phyloP scores from a whole-genome alignment of 345 rosid genomes.

The Psidium guajava region DNA sequence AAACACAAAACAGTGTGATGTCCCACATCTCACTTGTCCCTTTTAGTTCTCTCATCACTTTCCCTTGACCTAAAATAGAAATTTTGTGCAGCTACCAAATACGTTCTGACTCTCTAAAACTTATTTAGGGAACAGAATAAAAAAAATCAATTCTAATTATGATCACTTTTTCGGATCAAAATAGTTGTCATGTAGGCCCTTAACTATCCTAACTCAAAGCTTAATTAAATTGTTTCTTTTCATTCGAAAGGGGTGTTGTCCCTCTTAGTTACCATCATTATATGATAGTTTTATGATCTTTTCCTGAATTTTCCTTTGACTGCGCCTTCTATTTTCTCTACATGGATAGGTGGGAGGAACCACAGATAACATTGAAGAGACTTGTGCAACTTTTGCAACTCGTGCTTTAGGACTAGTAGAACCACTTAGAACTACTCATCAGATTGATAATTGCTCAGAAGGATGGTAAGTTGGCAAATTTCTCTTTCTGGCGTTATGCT shows the following conservation, averaged over 20 bases:
- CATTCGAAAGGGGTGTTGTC: not conserved
- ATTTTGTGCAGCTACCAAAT: too few species aligned
- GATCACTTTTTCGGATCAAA: too few species aligned
- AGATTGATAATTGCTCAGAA: constrained; percentile 94
- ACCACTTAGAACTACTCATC: constrained; percentile 81
- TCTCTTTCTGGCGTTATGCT: not conserved
- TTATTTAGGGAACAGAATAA: too few species aligned
- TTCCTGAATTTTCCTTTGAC: not conserved
- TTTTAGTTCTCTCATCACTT: too few species aligned
- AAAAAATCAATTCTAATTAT: too few species aligned
- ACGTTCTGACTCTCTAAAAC: too few species aligned
- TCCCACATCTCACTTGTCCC: too few species aligned
- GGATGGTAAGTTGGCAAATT: constrained; percentile 52
- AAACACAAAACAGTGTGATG: too few species aligned
- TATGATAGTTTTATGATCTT: not conserved
- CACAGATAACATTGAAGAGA: constrained; percentile 83
- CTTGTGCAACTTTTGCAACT: constrained; percentile 78
- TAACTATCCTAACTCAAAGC: not conserved
- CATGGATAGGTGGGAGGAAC: constrained; percentile 82
- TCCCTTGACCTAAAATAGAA: too few species aligned
- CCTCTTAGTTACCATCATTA: not conserved
- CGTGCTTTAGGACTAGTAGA: constrained; percentile 56
- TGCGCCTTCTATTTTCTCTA: not conserved
- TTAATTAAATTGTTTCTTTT: not conserved
- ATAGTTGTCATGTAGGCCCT: too few species aligned